A percentile compares a stretch with the other conserved stretches of the same genome.
Conservation (phyloP, 768 basidiomycete species). For the Crepidotus variabilis region DNA sequence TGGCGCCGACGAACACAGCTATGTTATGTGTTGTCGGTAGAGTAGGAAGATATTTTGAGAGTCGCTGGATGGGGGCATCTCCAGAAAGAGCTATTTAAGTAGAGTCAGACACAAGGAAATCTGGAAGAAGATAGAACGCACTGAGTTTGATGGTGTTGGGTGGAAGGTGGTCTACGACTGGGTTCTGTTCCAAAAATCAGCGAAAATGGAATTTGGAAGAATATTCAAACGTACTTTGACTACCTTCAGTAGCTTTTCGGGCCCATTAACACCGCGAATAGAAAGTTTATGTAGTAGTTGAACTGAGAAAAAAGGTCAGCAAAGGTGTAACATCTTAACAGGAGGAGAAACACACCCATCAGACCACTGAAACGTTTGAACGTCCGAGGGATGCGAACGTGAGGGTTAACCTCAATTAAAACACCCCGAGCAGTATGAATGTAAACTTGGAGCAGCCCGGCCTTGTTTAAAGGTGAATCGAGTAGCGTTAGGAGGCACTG, state of each 20-base stretch:
- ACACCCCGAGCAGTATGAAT: slow-evolving; percentile 96
- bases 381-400: slow-evolving; percentile 95
- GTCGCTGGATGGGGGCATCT: slow-evolving; percentile 76
- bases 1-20: slow-evolving; percentile 96
- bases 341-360: slow-evolving; percentile 70
- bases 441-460: slow-evolving; percentile 94
- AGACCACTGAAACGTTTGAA: slow-evolving; percentile 98
- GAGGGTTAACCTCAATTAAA: slow-evolving; percentile 97
- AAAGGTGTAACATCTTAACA: background rate
- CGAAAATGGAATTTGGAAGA: background rate
- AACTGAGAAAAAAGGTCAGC: slow-evolving; percentile 44
- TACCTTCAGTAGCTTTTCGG: slow-evolving; percentile 95
- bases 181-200: slow-evolving; percentile 56
- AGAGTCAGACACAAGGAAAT: slow-evolving; percentile 1
- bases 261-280: slow-evolving; percentile 93
- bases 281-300: slow-evolving; percentile 96
- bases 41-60: slow-evolving; percentile 82
- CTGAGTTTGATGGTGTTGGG: slow-evolving; percentile 95
- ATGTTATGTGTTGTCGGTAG: slow-evolving; percentile 86
- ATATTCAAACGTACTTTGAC: slow-evolving; percentile 65
- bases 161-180: slow-evolving; percentile 90
- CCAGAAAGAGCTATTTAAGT: slow-evolving; percentile 74
- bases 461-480: slow-evolving; percentile 97
- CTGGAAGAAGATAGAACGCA: slow-evolving; percentile 31
- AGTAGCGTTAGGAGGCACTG: slow-evolving; percentile 94